Conservation (phyloP, 371 early-diverging fungal species). For the Rhizopus sp. region DNA sequence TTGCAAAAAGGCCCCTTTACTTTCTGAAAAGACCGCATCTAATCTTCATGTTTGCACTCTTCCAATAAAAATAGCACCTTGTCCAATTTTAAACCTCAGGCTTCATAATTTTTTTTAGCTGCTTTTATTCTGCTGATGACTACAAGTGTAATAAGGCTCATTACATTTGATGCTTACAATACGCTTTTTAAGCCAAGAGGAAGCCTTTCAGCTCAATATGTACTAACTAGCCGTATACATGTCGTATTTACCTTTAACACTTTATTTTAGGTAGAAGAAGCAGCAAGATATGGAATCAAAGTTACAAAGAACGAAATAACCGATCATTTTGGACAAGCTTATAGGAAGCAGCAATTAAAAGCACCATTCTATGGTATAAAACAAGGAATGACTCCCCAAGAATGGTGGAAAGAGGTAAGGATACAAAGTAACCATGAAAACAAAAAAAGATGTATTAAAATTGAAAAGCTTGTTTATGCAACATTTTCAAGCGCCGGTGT, state of each 20-base stretch:
- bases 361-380: constrained; percentile 46
- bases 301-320: constrained; percentile 35
- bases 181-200: constrained; percentile 49
- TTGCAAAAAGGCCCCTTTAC: too few species aligned
- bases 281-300: constrained; percentile 32
- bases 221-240: constrained; percentile 1
- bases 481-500: constrained; percentile 43
- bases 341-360: constrained; percentile 31
- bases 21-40: too few species aligned
- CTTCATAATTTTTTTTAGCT: not conserved
- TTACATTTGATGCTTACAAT: constrained; percentile 51
- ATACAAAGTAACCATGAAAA: not conserved
- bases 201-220: constrained; percentile 32
- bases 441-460: not conserved
- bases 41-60: too few species aligned
- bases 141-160: constrained; percentile 25
- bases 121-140: constrained; percentile 6
- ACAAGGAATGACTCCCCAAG: constrained; percentile 34
- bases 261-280: constrained; percentile 43
- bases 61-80: too few species aligned
- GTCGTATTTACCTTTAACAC: not conserved
- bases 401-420: constrained; percentile 48
- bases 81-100: too few species aligned
- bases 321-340: constrained; percentile 35
- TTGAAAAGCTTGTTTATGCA: constrained; percentile 32